phyloP scores from a whole-genome alignment of 2,329 filamentous ascomycete species.

The Graphiopsis chlorocephala region DNA sequence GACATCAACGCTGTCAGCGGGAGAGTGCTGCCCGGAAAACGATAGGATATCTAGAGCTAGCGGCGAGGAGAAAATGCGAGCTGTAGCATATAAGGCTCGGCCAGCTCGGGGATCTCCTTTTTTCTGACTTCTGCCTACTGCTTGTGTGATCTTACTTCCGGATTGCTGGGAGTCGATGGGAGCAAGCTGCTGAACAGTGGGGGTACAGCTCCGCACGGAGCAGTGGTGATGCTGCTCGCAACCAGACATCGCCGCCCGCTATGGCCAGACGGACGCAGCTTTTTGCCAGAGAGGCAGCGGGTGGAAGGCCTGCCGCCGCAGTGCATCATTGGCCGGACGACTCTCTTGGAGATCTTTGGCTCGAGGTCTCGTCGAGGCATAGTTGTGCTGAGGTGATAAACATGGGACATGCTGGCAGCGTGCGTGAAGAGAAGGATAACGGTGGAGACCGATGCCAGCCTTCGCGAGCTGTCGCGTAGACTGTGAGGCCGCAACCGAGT shows the following conservation, averaged over 20 bases:
- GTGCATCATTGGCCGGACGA: background rate
- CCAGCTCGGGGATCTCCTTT: background rate
- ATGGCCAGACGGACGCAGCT: constrained; percentile 7
- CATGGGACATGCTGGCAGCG: constrained; percentile 11
- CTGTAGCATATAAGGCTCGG: background rate
- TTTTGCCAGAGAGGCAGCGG: constrained; percentile 2
- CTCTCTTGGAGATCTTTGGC: constrained; percentile 1
- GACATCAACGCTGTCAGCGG: background rate
- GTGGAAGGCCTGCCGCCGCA: constrained; percentile 2
- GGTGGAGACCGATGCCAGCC: constrained; percentile 7
- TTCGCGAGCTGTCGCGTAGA: constrained; percentile 1
- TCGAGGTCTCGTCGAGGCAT: background rate
- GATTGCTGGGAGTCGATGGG: background rate
- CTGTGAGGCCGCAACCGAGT: background rate
- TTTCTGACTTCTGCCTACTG: constrained; percentile 5
- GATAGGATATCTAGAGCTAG: background rate
- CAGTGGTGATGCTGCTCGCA: background rate
- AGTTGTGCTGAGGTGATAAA: background rate
- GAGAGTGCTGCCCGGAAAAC: background rate
- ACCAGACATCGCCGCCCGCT: constrained; percentile 4
- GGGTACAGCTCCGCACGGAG: constrained; percentile 8
- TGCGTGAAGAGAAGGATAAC: background rate
- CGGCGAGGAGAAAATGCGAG: background rate
- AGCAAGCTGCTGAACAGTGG: background rate
- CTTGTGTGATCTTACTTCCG: background rate